Percentiles rank a stretch among this genome's conserved stretches.
Conservation (phyloP, 306 rosid genomes). For the Cucumis hystrix region DNA sequence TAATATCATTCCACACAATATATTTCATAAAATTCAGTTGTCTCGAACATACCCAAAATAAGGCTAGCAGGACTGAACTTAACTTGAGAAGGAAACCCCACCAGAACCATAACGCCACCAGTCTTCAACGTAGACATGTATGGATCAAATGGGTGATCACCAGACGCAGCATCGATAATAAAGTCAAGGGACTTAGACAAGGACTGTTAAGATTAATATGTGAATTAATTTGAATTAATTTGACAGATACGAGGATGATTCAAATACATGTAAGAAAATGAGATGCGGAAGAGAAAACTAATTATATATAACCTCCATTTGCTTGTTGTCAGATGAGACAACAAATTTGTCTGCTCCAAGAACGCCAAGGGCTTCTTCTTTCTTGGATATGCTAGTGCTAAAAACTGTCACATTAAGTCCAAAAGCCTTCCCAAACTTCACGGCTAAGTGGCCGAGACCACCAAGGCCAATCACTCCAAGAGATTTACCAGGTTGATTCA, state of each 20-base stretch:
- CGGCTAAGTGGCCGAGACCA: slow-evolving; percentile 93
- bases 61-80: slow-evolving; percentile 63
- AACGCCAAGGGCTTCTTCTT: slow-evolving; percentile 53
- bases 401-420: slow-evolving; percentile 58
- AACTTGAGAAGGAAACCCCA: slow-evolving; percentile 70
- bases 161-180: slow-evolving; percentile 69
- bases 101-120: slow-evolving; percentile 42
- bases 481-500: slow-evolving; percentile 86
- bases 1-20: no score
- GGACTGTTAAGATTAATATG: slow-evolving; percentile 26
- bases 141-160: slow-evolving; percentile 79
- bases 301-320: slow-evolving; percentile 41
- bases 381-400: slow-evolving; percentile 77
- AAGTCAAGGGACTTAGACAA: slow-evolving; percentile 57
- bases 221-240: slow-evolving; percentile 3
- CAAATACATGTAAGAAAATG: not conserved
- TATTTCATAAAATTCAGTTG: not conserved
- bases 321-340: slow-evolving; percentile 53
- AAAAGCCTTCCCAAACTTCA: slow-evolving; percentile 76
- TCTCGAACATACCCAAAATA: slow-evolving; percentile 30
- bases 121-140: slow-evolving; percentile 63
- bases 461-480: slow-evolving; percentile 89
- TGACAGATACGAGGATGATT: not conserved
- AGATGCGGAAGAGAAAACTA: slow-evolving; percentile 2
- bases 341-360: slow-evolving; percentile 79